Conservation (phyloP, 768 basidiomycete genomes). For the Mycena haematopus region DNA sequence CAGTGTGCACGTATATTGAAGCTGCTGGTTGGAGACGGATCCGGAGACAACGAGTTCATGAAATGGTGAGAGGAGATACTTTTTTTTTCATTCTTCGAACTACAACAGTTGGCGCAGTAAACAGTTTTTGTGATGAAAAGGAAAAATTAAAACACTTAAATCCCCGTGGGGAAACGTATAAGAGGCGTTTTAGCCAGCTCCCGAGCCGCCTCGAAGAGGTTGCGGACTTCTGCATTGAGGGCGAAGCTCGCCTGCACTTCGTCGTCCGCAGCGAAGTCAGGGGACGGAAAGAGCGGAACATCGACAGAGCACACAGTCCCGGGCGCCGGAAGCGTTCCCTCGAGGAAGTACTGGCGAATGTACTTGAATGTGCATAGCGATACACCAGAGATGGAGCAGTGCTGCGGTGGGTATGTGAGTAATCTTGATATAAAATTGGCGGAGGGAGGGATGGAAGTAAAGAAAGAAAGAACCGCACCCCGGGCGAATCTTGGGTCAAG, state of each 20-base stretch:
- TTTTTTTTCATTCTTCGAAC: no score
- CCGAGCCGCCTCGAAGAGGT: neutral
- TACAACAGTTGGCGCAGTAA: no score
- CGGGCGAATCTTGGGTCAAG: slow-evolving; percentile 30
- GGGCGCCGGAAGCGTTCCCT: slow-evolving; percentile 29
- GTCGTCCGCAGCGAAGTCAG: neutral
- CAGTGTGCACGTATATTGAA: no score
- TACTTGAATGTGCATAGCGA: slow-evolving; percentile 28
- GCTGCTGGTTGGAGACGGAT: no score
- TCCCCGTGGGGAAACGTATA: neutral
- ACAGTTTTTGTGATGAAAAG: no score
- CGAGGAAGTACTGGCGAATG: slow-evolving; percentile 28
- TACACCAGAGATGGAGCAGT: slow-evolving; percentile 27
- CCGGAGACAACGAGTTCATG: no score
- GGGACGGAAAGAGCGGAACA: slow-evolving; percentile 3
- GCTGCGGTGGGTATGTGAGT: slow-evolving; percentile 11
- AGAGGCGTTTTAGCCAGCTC: neutral
- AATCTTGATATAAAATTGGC: neutral
- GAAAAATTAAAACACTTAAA: neutral
- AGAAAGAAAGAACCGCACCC: no score
- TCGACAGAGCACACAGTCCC: slow-evolving; percentile 30
- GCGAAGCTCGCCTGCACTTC: neutral
- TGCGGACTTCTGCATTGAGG: neutral
- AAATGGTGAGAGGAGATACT: no score
- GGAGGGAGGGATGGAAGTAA: neutral